Conservation (phyloP, 495 filamentous ascomycete species). For the Terfezia boudieri region DNA sequence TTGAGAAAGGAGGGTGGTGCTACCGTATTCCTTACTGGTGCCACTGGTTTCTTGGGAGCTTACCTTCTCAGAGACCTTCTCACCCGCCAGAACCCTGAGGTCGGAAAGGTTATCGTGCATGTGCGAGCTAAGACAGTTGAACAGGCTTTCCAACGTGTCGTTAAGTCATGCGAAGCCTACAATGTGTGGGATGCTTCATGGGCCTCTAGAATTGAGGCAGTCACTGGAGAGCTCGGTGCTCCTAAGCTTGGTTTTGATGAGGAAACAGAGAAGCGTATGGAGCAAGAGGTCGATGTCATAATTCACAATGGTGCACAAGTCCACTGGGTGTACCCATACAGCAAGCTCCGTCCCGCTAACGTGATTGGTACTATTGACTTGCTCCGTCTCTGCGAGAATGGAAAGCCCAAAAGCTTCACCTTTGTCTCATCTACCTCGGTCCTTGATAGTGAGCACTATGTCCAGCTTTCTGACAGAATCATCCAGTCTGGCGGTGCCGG, state of each 20-base stretch:
- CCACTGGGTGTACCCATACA: conserved; percentile 71
- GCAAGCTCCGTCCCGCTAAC: conserved; percentile 52
- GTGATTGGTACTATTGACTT: conserved; percentile 61
- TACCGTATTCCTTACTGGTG: conserved; percentile 69
- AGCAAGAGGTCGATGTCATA: conserved; percentile 46
- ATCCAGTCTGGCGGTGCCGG: conserved; percentile 28
- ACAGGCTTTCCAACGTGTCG: conserved; percentile 29
- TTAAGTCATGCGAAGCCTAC: conserved; percentile 41
- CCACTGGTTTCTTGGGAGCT: conserved; percentile 76
- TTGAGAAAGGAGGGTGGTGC: conserved; percentile 21
- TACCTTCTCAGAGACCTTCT: conserved; percentile 61
- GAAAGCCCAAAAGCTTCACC: conserved; percentile 55
- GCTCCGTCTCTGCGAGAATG: conserved; percentile 49
- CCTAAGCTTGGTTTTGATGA: conserved; percentile 47
- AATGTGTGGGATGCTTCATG: conserved; percentile 61
- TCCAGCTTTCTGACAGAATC: conserved; percentile 43
- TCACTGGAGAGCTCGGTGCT: conserved; percentile 51
- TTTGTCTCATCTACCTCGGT: conserved; percentile 77
- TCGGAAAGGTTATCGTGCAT: conserved; percentile 46
- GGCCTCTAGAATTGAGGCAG: conserved; percentile 35
- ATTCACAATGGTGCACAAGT: conserved; percentile 83
- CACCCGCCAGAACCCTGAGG: conserved; percentile 28
- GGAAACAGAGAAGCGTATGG: conserved; percentile 37
- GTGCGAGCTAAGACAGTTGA: conserved; percentile 40
- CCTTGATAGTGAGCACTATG: conserved; percentile 62